Evolutionary conservation across 192 early-diverging fungal genomes (phyloP).

Genomic region (Linderina pennispora): DNA sequence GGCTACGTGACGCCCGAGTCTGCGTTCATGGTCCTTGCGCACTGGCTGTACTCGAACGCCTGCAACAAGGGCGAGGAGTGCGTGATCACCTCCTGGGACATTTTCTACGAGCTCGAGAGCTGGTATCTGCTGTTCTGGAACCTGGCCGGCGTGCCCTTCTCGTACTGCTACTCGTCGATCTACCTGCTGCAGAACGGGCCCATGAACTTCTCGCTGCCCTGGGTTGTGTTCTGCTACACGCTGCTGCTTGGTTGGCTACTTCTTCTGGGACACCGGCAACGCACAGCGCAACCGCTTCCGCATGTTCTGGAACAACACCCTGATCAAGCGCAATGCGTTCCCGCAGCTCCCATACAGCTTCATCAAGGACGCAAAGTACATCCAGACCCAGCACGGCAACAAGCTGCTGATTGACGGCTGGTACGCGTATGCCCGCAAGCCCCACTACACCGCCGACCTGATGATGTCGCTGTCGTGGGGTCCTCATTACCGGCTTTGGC

Average conservation of each 20-base stretch:
- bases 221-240: constrained; percentile 39
- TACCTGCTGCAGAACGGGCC: constrained; percentile 71
- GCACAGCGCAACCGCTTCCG: constrained; percentile 88
- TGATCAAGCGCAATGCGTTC: constrained; percentile 48
- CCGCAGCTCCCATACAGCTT: constrained; percentile 53
- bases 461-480: constrained; percentile 89
- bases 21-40: constrained; percentile 66
- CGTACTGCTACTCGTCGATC: constrained; percentile 80
- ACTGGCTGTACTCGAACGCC: constrained; percentile 84
- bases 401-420: constrained; percentile 81
- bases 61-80: constrained; percentile 60
- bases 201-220: constrained; percentile 51
- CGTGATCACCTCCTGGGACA: constrained; percentile 93
- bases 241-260: constrained; percentile 55
- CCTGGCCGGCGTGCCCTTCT: constrained; percentile 88
- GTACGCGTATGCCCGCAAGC: constrained; percentile 90
- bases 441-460: constrained; percentile 95
- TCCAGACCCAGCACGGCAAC: constrained; percentile 77
- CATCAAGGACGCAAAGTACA: constrained; percentile 76
- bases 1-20: constrained; percentile 76
- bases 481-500: constrained; percentile 75
- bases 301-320: constrained; percentile 47
- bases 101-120: constrained; percentile 52
- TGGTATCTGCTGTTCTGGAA: constrained; percentile 75
- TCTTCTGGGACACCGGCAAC: constrained; percentile 88